phyloP scores from a whole-genome alignment of 2,329 filamentous ascomycete genomes.

The Neopestalotiopsis sp. region DNA sequence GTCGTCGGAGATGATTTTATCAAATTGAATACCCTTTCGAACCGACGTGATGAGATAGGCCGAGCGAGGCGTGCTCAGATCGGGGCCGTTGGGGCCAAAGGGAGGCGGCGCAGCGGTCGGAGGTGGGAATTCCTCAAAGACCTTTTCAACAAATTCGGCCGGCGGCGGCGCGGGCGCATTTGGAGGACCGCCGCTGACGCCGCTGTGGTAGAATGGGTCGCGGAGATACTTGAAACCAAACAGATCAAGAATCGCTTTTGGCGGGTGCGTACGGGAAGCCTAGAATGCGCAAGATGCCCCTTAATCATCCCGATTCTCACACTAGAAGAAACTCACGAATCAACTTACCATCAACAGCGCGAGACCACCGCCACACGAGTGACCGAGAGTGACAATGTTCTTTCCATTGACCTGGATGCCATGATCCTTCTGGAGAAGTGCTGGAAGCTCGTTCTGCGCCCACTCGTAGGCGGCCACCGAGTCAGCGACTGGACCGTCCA shows the following conservation, averaged over 20 bases:
- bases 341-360: neutral
- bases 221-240: constrained; percentile 1
- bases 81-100: neutral
- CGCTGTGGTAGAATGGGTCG: neutral
- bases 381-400: neutral
- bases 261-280: neutral
- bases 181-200: neutral
- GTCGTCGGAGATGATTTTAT: neutral
- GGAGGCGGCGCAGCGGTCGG: neutral
- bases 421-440: neutral
- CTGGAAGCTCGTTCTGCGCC: neutral
- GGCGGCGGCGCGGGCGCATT: neutral
- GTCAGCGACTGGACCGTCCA: neutral
- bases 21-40: neutral
- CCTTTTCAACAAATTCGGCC: neutral
- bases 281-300: neutral
- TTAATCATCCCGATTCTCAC: neutral
- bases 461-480: neutral
- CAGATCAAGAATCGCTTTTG: neutral
- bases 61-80: neutral
- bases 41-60: constrained; percentile 1
- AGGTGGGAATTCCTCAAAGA: neutral
- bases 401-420: neutral
- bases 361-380: neutral
- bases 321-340: neutral